These are phyloP conservation scores for Dittrichia graveolens DNA, from an alignment of 129 eudicot genomes.

Conservation along the genomic window DNA sequence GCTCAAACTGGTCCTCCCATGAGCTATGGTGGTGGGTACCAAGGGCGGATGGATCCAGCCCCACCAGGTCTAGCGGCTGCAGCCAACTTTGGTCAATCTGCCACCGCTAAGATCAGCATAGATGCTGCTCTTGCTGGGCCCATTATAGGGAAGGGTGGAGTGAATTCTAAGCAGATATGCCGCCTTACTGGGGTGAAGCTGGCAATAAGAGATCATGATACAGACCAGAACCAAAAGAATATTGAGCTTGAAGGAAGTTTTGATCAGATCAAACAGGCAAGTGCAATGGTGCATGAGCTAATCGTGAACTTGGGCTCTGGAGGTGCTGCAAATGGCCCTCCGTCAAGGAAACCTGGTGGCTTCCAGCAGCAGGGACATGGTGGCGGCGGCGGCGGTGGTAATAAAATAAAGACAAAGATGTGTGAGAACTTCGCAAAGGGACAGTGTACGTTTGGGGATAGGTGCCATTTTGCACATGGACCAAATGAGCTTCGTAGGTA, in stretches of 20 bases:
- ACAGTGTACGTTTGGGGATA: conserved; percentile 64
- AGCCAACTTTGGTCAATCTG: conserved; percentile 69
- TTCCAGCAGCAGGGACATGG: conserved; percentile 34
- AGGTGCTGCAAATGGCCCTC: conserved; percentile 32
- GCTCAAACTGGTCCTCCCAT: conserved; percentile 44
- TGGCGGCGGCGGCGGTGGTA: conserved; percentile 25
- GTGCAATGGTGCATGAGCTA: conserved; percentile 70
- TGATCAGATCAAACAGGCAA: conserved; percentile 80
- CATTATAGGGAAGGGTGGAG: conserved; percentile 69
- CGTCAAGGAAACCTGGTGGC: conserved; percentile 31
- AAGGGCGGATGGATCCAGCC: conserved; percentile 40
- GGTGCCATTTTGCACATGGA: conserved; percentile 81
- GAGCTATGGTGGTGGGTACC: conserved; percentile 43
- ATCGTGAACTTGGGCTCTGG: conserved; percentile 49
- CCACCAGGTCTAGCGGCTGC: conserved; percentile 48
- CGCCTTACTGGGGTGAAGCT: conserved; percentile 69
- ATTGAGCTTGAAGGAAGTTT: conserved; percentile 75
- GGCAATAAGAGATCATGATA: conserved; percentile 64
- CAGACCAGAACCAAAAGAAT: conserved; percentile 57
- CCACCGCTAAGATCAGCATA: conserved; percentile 76
- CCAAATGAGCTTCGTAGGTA: conserved; percentile 51
- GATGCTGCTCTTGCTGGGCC: conserved; percentile 74
- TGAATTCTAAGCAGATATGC: conserved; percentile 68
- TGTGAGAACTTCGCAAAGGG: conserved; percentile 69
- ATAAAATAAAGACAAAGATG: conserved; percentile 59